Evolutionary conservation across 768 basidiomycete species (phyloP).

Genomic region (Leccinum barrowsii): DNA sequence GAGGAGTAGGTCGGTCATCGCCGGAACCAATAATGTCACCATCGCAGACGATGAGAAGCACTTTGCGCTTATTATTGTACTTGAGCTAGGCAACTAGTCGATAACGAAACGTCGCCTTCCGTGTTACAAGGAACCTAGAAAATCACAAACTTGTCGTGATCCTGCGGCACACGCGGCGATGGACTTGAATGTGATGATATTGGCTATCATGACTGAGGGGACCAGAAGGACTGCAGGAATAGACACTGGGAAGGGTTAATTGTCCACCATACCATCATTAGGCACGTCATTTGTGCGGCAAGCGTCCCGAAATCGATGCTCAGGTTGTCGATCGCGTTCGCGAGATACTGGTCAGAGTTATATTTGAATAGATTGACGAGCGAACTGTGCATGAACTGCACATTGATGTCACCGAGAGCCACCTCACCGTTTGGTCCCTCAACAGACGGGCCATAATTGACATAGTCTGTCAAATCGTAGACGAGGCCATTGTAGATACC

Average conservation of each 20-base stretch:
- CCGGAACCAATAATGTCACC: slow-evolving; percentile 98
- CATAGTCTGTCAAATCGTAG: slow-evolving; percentile 83
- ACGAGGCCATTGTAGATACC: slow-evolving; percentile 83
- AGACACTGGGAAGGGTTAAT: too few relatives aligned
- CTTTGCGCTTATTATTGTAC: slow-evolving; percentile 97
- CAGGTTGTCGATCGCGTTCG: slow-evolving; percentile 62
- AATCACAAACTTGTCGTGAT: slow-evolving; percentile 95
- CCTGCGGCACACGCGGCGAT: slow-evolving; percentile 78
- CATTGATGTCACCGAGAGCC: slow-evolving; percentile 41
- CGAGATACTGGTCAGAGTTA: slow-evolving; percentile 72
- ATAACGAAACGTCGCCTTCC: slow-evolving; percentile 89
- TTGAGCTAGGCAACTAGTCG: slow-evolving; percentile 91
- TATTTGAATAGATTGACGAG: slow-evolving; percentile 75
- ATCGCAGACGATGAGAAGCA: slow-evolving; percentile 91
- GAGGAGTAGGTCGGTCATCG: slow-evolving; percentile 93
- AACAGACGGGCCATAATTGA: slow-evolving; percentile 64
- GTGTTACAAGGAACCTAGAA: slow-evolving; percentile 99
- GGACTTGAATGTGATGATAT: slow-evolving; percentile 96
- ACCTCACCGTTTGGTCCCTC: slow-evolving; percentile 40
- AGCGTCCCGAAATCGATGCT: slow-evolving; percentile 57
- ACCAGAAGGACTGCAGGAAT: too few relatives aligned
- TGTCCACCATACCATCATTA: too few relatives aligned
- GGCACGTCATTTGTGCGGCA: too few relatives aligned
- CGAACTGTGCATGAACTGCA: slow-evolving; percentile 63
- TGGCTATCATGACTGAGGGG: slow-evolving; percentile 57